Conservation (phyloP, 257 asterid species). For the Cruciata laevipes region DNA sequence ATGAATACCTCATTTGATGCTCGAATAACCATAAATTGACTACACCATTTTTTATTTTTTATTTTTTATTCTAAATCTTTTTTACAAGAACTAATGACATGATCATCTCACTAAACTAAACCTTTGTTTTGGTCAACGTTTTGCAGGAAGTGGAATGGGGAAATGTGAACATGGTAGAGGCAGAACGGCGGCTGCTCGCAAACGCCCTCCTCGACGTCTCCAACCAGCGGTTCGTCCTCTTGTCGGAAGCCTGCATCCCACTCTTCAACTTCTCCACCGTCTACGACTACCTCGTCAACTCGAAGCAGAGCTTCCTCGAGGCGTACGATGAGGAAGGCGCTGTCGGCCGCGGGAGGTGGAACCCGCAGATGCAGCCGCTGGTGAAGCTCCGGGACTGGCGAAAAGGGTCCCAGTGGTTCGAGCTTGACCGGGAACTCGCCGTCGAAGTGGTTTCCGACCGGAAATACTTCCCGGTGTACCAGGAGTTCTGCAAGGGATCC, state of each 20-base stretch:
- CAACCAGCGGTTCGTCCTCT: conserved; percentile 68
- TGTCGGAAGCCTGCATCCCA: conserved; percentile 84
- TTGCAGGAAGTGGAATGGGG: conserved; percentile 81
- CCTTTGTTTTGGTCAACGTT: background rate
- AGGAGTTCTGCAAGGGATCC: conserved; percentile 35
- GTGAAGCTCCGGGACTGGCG: conserved; percentile 54
- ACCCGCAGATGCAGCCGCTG: conserved; percentile 40
- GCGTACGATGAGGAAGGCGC: conserved; percentile 39
- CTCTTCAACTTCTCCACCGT: conserved; percentile 69
- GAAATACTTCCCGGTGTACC: conserved; percentile 37
- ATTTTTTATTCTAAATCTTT: too few species aligned
- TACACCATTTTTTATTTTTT: background rate
- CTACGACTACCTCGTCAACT: conserved; percentile 56
- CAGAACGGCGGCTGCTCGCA: conserved; percentile 74
- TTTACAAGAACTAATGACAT: background rate
- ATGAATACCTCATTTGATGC: background rate
- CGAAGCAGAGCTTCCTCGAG: conserved; percentile 52
- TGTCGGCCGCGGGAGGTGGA: conserved; percentile 71
- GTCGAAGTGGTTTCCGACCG: conserved; percentile 55
- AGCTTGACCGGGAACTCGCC: conserved; percentile 55
- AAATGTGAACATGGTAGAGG: conserved; percentile 71
- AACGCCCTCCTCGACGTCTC: conserved; percentile 83
- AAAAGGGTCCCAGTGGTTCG: conserved; percentile 93
- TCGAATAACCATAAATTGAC: background rate
- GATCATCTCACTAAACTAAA: background rate